These are phyloP conservation scores for Protomyces pachydermus DNA, from an alignment of 1,139 yeast genomes.

Conservation along the genomic window DNA sequence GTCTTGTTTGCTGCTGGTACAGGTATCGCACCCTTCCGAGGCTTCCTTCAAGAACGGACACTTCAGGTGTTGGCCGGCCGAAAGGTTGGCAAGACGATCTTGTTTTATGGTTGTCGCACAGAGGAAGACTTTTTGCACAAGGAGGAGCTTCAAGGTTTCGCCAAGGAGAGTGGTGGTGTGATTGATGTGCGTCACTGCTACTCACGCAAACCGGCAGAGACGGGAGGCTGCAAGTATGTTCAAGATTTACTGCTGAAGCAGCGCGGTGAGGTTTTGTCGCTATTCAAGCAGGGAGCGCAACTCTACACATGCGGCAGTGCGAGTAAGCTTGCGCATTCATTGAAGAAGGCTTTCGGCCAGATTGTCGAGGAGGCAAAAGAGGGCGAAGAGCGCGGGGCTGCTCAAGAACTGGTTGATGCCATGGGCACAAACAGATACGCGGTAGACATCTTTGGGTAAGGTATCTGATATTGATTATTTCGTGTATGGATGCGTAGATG, in stretches of 20 bases:
- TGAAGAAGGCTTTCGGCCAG: conserved; percentile 16
- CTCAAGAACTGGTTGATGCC: conserved; percentile 4
- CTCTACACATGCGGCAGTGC: conserved; percentile 26
- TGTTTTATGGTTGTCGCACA: conserved; percentile 84
- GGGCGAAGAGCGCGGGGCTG: background rate
- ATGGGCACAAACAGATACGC: conserved; percentile 20
- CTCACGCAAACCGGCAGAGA: conserved; percentile 8
- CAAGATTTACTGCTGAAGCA: conserved; percentile 11
- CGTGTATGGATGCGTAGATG: too few relatives aligned
- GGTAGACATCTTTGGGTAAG: conserved; percentile 16
- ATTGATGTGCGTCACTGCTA: conserved; percentile 5
- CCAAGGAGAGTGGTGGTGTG: background rate
- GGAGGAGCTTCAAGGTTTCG: conserved; percentile 30
- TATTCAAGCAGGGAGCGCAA: conserved; percentile 10
- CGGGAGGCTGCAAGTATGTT: conserved; percentile 17
- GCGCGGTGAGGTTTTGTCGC: conserved; percentile 2
- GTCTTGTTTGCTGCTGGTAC: conserved; percentile 42
- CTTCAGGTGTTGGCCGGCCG: conserved; percentile 48
- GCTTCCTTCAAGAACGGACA: conserved; percentile 81
- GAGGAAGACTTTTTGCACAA: conserved; percentile 35
- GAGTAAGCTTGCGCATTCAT: conserved; percentile 17
- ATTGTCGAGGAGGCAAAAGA: conserved; percentile 7
- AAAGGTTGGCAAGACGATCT: conserved; percentile 64
- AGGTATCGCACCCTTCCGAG: conserved; percentile 97
- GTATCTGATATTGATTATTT: background rate